Evolutionary conservation across 179 eudicot genomes (phyloP).

Genomic region (Amaranthus tricolor): DNA sequence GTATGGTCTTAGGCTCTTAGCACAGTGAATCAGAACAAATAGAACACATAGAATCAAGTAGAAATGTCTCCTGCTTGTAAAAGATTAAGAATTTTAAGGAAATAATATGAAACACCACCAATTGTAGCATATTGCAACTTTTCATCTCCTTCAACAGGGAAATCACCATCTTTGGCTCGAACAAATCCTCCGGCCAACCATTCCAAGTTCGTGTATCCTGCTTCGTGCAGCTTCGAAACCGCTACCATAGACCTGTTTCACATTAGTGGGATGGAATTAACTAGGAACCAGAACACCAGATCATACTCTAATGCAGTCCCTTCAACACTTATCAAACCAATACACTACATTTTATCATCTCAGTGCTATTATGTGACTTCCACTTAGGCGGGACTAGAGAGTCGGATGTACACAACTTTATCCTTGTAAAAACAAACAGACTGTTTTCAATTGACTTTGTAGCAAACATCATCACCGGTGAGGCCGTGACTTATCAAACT

Average conservation of each 20-base stretch:
- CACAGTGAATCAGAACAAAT: neutral
- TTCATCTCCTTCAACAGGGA: conserved; percentile 68
- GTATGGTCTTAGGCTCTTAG: neutral
- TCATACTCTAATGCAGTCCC: neutral
- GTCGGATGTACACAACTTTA: too few relatives aligned
- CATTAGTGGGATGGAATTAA: neutral
- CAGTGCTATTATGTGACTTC: too few relatives aligned
- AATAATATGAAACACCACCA: conserved; percentile 80
- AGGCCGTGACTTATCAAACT: too few relatives aligned
- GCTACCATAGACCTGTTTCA: conserved; percentile 71
- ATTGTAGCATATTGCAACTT: conserved; percentile 85
- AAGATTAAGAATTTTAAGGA: conserved; percentile 56
- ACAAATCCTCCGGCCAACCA: conserved; percentile 91
- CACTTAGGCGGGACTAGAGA: too few relatives aligned
- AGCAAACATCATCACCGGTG: too few relatives aligned
- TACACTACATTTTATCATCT: too few relatives aligned
- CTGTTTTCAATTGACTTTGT: too few relatives aligned
- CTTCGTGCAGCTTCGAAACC: conserved; percentile 56
- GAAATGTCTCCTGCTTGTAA: conserved; percentile 47
- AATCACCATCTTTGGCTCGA: conserved; percentile 57
- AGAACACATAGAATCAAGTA: conserved; percentile 2
- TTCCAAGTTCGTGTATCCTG: conserved; percentile 72
- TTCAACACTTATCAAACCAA: neutral
- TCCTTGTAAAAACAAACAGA: too few relatives aligned
- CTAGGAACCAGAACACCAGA: neutral